Base-by-base conservation (phyloP, 2,329 filamentous ascomycete genomes). In the Venturiaceae sp. region DNA sequence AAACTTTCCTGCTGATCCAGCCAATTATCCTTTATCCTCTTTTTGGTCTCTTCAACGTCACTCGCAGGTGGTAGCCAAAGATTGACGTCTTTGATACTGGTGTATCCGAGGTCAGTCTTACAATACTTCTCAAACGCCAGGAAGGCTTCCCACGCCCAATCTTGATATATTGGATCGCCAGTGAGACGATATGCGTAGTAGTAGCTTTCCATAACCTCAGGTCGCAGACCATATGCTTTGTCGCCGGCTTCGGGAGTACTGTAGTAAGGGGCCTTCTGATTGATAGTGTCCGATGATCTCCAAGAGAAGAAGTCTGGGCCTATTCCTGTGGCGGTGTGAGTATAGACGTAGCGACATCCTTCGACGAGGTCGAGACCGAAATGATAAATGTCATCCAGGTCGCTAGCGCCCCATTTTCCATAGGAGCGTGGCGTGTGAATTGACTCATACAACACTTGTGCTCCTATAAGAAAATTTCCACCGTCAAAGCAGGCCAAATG, bases 101-200 rank as follows among this genome's bases (percentile, higher is more conserved):
- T 80, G 71, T 84, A 94, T 8, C 87, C 90, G 23, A 80, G 84
- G 6, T 81, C 82, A 0, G 81, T 82, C 28, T 80, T 74, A 62
- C 83, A 85, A 16, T 81, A 86, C 32, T 71, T 70, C 65, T 84
- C 85, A 67, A 95, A 86, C 28, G 79, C 79, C 37, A 80, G 67
- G 71, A 92, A 94, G 0, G 83, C 89, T 44, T 86, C 82, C 88
- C 89, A 95, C 4, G 87, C 86, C 85, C 88, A 90, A 61, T 92
- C 86, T 69, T 89, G 87, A 71, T 92, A 95, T 73, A 83, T 87
- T 33, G 74, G 64, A 60, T 92, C 80, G 3, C 86, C 85, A 0
- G 90, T 95, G 0, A 87, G 81, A 54, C 90, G 84, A 75, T 88
- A 95, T 1, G 90, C 88, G 71, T 95, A 94, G 78, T 94, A 95